Conservation (phyloP, 2,329 filamentous ascomycete species). For the Botrytis hyacinthi region DNA sequence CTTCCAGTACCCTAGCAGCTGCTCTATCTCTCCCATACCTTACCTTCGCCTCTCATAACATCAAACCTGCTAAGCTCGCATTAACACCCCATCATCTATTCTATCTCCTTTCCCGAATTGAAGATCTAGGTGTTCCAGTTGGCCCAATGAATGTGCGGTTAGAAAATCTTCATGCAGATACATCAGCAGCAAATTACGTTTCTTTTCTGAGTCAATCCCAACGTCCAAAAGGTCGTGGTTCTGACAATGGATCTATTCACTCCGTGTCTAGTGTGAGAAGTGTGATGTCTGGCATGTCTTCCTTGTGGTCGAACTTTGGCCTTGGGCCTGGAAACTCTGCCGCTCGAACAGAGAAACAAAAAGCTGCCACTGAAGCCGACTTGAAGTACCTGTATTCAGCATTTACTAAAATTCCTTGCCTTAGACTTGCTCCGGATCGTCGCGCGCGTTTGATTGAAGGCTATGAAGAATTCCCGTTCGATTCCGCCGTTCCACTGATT, state of each 20-base stretch:
- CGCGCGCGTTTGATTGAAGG: conserved; percentile 85
- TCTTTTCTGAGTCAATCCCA: conserved; percentile 88
- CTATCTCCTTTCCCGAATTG: conserved; percentile 92
- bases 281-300: conserved; percentile 95
- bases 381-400: conserved; percentile 96
- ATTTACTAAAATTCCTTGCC: conserved; percentile 95
- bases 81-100: conserved; percentile 96
- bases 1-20: conserved; percentile 72
- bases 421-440: conserved; percentile 88
- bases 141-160: conserved; percentile 95
- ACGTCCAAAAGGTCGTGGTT: conserved; percentile 72
- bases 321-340: conserved; percentile 75
- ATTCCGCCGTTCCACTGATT: conserved; percentile 93
- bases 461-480: conserved; percentile 97
- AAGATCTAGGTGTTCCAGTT: conserved; percentile 85
- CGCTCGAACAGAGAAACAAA: conserved; percentile 85
- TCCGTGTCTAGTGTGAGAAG: conserved; percentile 96
- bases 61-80: conserved; percentile 88
- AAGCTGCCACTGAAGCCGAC: conserved; percentile 79
- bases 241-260: conserved; percentile 86
- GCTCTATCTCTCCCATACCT: conserved; percentile 84
- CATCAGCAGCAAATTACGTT: conserved; percentile 86
- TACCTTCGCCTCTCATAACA: conserved; percentile 77
- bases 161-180: conserved; percentile 89
- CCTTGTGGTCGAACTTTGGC: conserved; percentile 85